A percentile compares a stretch with the other conserved stretches of the same genome.
Conservation (phyloP, 257 asterid species). For the Ilex asprella region DNA sequence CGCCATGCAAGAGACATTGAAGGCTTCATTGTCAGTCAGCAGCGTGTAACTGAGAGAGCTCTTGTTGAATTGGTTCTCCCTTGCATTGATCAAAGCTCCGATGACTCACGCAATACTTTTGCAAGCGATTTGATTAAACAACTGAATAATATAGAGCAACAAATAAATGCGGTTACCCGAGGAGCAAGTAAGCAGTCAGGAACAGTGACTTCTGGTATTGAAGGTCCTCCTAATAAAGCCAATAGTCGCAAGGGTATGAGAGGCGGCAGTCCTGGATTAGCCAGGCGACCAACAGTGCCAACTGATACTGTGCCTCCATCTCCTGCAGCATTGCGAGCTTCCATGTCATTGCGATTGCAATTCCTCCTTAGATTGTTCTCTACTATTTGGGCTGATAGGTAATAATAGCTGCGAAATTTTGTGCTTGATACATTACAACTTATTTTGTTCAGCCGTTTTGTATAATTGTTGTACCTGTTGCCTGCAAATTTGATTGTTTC, state of each 20-base stretch:
- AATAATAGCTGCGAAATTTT: slow-evolving; percentile 4
- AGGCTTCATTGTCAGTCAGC: slow-evolving; percentile 53
- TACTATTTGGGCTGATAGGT: slow-evolving; percentile 81
- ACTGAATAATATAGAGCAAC: slow-evolving; percentile 82
- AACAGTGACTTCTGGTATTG: slow-evolving; percentile 45
- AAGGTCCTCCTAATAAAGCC: slow-evolving; percentile 66
- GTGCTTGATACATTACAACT: too few species aligned
- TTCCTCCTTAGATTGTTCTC: slow-evolving; percentile 87
- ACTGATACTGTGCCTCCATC: slow-evolving; percentile 79
- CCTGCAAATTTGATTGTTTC: too few species aligned
- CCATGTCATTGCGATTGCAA: slow-evolving; percentile 85
- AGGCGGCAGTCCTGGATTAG: slow-evolving; percentile 66
- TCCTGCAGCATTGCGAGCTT: slow-evolving; percentile 83
- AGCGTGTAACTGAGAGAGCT: slow-evolving; percentile 86
- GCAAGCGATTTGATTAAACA: slow-evolving; percentile 96
- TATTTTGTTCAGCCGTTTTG: too few species aligned
- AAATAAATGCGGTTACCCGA: slow-evolving; percentile 70
- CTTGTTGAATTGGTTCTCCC: slow-evolving; percentile 80
- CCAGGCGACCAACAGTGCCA: slow-evolving; percentile 54
- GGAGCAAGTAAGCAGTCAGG: slow-evolving; percentile 60
- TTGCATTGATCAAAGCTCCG: slow-evolving; percentile 83
- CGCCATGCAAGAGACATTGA: slow-evolving; percentile 61
- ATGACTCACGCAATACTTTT: slow-evolving; percentile 69
- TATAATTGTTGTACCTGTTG: too few species aligned
- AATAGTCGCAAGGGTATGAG: slow-evolving; percentile 65